Evolutionary conservation across 306 rosid genomes (phyloP).

Genomic region (Trifolium subterraneum): DNA sequence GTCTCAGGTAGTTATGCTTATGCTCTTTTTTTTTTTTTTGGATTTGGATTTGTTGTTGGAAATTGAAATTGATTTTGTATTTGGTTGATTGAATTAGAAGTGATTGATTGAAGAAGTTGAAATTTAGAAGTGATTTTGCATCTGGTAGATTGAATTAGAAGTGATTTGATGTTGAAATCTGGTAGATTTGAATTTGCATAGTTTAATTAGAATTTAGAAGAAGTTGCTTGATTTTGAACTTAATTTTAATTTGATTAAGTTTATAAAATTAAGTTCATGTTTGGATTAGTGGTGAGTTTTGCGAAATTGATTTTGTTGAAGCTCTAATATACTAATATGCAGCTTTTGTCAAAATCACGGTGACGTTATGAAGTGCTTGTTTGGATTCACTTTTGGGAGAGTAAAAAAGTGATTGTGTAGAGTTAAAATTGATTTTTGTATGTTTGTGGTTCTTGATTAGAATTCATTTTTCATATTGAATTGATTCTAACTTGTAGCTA

Average conservation of each 20-base stretch:
- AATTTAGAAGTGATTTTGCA: no score
- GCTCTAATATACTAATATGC: not conserved
- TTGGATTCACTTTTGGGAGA: not conserved
- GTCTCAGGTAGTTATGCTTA: constrained; percentile 94
- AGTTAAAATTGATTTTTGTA: not conserved
- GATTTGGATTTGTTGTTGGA: not conserved
- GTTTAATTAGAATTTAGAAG: not conserved
- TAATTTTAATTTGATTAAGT: not conserved
- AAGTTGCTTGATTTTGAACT: not conserved
- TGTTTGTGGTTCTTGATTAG: no score
- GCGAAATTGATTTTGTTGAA: not conserved
- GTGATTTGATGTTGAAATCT: no score
- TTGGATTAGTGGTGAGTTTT: not conserved
- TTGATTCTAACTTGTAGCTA: no score
- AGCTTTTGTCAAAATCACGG: not conserved
- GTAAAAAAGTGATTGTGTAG: not conserved
- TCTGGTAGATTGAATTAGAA: no score
- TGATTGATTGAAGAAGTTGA: no score
- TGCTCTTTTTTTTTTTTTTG: not conserved
- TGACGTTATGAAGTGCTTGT: not conserved
- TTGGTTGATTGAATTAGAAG: not conserved
- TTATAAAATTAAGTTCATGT: not conserved
- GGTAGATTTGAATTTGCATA: not conserved
- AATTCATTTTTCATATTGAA: not conserved
- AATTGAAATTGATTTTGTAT: not conserved